Conservation (phyloP, 768 basidiomycete species). For the Termitomyces sp. region DNA sequence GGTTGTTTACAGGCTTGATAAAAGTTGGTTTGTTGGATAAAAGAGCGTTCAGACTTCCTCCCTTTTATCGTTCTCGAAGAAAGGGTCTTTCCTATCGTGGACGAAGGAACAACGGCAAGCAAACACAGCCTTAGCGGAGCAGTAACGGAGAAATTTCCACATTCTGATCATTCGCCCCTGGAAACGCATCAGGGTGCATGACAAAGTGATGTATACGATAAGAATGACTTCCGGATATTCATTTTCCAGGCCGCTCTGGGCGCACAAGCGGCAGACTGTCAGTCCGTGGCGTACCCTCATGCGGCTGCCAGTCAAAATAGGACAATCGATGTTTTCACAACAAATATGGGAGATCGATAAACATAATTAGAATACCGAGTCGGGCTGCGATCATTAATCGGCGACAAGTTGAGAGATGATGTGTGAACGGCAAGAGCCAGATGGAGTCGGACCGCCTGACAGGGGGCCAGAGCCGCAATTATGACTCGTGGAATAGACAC, state of each 20-base stretch:
- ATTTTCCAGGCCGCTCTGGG: neutral
- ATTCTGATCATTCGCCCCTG: neutral
- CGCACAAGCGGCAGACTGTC: neutral
- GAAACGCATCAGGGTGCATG: neutral
- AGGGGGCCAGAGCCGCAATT: neutral
- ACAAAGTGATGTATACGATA: neutral
- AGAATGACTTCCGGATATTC: neutral
- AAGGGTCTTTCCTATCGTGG: constrained; percentile 2
- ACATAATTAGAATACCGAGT: neutral
- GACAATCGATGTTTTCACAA: neutral
- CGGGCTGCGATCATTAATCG: neutral
- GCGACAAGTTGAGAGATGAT: neutral
- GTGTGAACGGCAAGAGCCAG: neutral
- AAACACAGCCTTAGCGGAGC: neutral
- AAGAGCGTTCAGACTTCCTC: neutral
- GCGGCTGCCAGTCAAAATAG: neutral
- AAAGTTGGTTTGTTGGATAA: neutral
- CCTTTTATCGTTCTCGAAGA: neutral
- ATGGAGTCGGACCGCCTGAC: neutral
- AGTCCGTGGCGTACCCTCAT: neutral
- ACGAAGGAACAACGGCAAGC: neutral
- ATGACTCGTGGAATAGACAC: neutral
- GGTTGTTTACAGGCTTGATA: neutral
- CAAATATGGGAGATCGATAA: neutral
- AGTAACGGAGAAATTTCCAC: neutral